Conservation (phyloP, 441 rosid genomes). For the Sinapis alba region DNA sequence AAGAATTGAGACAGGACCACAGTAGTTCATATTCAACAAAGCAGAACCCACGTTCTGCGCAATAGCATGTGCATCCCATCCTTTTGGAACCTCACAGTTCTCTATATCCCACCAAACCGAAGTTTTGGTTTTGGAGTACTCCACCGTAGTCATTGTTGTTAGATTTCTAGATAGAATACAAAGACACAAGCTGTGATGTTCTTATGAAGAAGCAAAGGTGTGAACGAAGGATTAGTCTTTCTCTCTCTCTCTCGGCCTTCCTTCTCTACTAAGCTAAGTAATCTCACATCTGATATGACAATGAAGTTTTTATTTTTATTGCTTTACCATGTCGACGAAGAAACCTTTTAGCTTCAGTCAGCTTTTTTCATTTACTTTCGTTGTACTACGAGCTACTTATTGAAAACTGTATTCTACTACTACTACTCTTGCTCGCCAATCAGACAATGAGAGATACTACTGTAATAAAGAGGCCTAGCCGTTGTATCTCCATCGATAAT, state of each 20-base stretch:
- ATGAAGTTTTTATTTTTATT: neutral
- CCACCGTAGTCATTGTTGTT: slow-evolving; percentile 30
- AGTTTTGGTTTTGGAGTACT: slow-evolving; percentile 65
- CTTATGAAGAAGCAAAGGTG: neutral
- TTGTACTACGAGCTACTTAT: neutral
- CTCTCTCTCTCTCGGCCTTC: neutral
- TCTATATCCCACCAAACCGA: slow-evolving; percentile 99
- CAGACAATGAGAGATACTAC: neutral
- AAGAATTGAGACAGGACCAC: slow-evolving; percentile 78
- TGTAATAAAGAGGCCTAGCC: neutral
- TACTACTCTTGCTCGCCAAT: neutral
- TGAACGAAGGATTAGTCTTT: neutral
- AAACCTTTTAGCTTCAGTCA: neutral
- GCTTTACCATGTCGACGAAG: neutral
- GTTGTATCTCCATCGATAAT: neutral
- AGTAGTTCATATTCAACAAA: slow-evolving; percentile 59
- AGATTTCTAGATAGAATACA: neutral
- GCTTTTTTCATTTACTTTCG: neutral
- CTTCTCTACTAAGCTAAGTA: neutral
- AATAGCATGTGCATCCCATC: slow-evolving; percentile 61
- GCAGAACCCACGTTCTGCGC: slow-evolving; percentile 79
- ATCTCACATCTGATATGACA: neutral
- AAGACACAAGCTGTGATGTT: neutral
- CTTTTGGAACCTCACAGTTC: slow-evolving; percentile 81
- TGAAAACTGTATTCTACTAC: neutral